These are phyloP conservation scores for Umbelopsis sp. DNA, from an alignment of 192 early-diverging fungal species.

Conservation along the genomic window DNA sequence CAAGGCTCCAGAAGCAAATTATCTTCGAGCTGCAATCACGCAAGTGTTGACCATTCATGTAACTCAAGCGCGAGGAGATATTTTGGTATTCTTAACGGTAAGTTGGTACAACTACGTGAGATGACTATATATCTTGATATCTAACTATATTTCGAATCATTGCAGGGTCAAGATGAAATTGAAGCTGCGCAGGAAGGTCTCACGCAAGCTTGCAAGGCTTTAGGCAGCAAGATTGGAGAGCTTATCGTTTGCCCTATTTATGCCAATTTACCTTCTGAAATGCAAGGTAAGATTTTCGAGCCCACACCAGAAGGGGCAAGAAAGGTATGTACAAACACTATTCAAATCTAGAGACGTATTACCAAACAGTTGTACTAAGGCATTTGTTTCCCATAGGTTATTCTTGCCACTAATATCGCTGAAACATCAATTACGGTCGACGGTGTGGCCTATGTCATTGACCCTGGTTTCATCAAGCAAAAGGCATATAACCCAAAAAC, in stretches of 20 bases:
- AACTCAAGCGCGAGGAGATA: conserved; percentile 84
- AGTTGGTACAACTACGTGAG: conserved; percentile 2
- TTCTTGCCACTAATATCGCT: conserved; percentile 98
- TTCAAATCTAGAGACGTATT: background rate
- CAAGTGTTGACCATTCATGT: conserved; percentile 95
- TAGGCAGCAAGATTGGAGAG: conserved; percentile 88
- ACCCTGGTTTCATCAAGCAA: conserved; percentile 98
- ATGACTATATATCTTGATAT: background rate
- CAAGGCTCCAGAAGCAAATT: conserved; percentile 96
- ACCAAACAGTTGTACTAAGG: no score
- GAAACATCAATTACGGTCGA: conserved; percentile 98
- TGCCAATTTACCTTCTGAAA: conserved; percentile 92
- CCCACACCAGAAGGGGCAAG: conserved; percentile 91
- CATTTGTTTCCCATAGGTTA: conserved; percentile 53
- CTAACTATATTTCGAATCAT: background rate
- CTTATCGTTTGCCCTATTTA: conserved; percentile 97
- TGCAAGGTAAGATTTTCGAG: conserved; percentile 97
- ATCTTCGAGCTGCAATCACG: conserved; percentile 88
- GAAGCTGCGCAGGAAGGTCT: conserved; percentile 87
- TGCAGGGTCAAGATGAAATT: conserved; percentile 96
- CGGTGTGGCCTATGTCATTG: conserved; percentile 96
- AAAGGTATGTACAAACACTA: conserved; percentile 63
- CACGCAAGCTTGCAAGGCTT: conserved; percentile 68
- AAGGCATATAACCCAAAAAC: conserved; percentile 92
- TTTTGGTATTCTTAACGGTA: conserved; percentile 92